Evolutionary conservation across 1,284 basidiomycete species (phyloP).

Genomic region (Papiliotrema fonsecae): DNA sequence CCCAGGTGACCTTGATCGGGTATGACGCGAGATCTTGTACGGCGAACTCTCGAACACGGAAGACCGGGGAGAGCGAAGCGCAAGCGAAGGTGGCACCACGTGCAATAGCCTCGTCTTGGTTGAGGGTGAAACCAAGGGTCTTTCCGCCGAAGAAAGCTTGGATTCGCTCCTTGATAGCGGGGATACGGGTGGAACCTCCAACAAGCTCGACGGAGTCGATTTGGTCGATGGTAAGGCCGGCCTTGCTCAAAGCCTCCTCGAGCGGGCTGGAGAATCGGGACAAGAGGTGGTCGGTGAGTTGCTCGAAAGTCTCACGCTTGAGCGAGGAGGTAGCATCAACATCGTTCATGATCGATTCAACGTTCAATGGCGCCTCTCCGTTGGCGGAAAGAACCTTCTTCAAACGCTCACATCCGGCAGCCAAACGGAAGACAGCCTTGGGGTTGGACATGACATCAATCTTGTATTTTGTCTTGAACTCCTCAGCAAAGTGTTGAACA

Average conservation of each 20-base stretch:
- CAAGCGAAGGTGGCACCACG: constrained; percentile 91
- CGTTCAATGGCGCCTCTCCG: constrained; percentile 74
- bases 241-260: constrained; percentile 56
- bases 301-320: constrained; percentile 59
- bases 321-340: constrained; percentile 63
- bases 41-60: constrained; percentile 89
- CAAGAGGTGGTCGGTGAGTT: constrained; percentile 54
- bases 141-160: constrained; percentile 63
- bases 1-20: constrained; percentile 84
- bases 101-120: constrained; percentile 91
- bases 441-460: constrained; percentile 84
- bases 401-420: constrained; percentile 67
- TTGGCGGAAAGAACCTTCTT: constrained; percentile 79
- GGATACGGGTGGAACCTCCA: constrained; percentile 64
- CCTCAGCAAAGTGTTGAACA: constrained; percentile 74
- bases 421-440: constrained; percentile 85
- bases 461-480: constrained; percentile 92
- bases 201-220: constrained; percentile 65
- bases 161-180: constrained; percentile 64
- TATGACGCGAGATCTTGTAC: constrained; percentile 77
- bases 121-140: constrained; percentile 76
- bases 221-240: constrained; percentile 58
- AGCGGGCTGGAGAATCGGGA: constrained; percentile 57
- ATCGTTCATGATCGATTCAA: constrained; percentile 91
- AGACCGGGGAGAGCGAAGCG: constrained; percentile 88